Base-by-base conservation (phyloP, 352 stramenopile species). In the Thalassiosira livingstoniorum region DNA sequence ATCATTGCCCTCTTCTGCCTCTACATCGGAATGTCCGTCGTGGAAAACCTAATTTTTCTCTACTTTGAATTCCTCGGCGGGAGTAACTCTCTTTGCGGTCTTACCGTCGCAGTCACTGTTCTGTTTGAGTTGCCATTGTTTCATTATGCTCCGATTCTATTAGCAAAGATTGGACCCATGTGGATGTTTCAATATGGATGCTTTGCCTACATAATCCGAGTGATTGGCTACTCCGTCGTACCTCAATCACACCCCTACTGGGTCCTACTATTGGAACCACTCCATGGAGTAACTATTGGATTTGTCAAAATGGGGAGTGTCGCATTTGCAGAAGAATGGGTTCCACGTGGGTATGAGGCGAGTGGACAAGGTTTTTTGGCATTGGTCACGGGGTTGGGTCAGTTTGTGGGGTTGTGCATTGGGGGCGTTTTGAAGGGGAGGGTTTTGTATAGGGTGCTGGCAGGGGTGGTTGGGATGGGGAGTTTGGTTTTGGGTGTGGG, bases 251-350 rank as follows among this genome's bases (percentile, higher is more conserved):
- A 86, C 67, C 72, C 82, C 25, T 63, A 51, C 39, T 81, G 75
- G 45, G 80, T 91, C 2, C 61, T 93, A 0, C 25, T 89, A 0
- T 80, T 92, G 2, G 88, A 93, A 75, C 88, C 88, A 21, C 54
- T 93, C 2, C 88, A 93, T 74, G 88, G 88, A 18, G 53, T 93
- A n/a, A 93, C 88, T 32, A 92, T 90, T 70, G 88, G 77, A 13
- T 87, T 87, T 63, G 73, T 67, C 3, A 65, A 81, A 55, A 87
- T 75, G 18, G 75, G 78, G 10, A 69, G 57, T 62, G 78, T 92
- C 23, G 87, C 89, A 27, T 90, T 87, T 71, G 82, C 77, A 1
- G 72, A 80, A 55, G 58, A 67, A 37, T 75, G 79, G 51, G 71
- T 79, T 47, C 83, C 74, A 23, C 70, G 55, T 23, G 62, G 72